phyloP scores from a whole-genome alignment of 495 filamentous ascomycete species.

The Oidiodendron maius region DNA sequence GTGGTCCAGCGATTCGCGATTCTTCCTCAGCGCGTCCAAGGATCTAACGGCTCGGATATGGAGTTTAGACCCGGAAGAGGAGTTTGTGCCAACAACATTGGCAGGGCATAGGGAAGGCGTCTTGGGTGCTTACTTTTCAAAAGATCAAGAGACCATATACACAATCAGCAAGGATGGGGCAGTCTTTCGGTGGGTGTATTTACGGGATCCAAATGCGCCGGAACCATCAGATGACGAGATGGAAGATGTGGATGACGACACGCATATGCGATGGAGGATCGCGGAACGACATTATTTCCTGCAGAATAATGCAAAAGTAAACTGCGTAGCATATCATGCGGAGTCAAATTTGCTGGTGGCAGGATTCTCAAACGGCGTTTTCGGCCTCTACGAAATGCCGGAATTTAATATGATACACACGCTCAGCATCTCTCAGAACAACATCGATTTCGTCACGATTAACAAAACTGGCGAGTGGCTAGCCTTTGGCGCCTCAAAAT shows the following conservation, averaged over 20 bases:
- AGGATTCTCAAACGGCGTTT: conserved; percentile 91
- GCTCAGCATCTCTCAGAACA: conserved; percentile 86
- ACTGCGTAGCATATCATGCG: conserved; percentile 81
- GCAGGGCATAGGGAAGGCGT: conserved; percentile 86
- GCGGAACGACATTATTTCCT: conserved; percentile 83
- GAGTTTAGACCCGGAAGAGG: conserved; percentile 82
- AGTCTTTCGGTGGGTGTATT: conserved; percentile 62
- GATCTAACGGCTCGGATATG: conserved; percentile 92
- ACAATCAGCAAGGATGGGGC: conserved; percentile 54
- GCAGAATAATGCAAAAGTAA: conserved; percentile 82
- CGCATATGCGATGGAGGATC: conserved; percentile 72
- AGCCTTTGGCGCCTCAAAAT: conserved; percentile 92
- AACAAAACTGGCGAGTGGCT: conserved; percentile 96
- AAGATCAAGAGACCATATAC: conserved; percentile 71
- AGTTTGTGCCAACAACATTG: conserved; percentile 81
- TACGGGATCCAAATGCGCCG: conserved; percentile 39
- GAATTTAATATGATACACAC: conserved; percentile 94
- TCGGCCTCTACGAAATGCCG: conserved; percentile 92
- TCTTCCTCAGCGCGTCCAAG: conserved; percentile 85
- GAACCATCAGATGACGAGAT: conserved; percentile 46
- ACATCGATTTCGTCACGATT: conserved; percentile 87
- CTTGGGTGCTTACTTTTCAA: conserved; percentile 85
- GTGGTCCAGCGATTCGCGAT: conserved; percentile 93
- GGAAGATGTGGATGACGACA: conserved; percentile 50
- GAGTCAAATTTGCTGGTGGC: conserved; percentile 82